A percentile compares a stretch with the other conserved stretches of the same genome.
Conservation (phyloP, 2,329 filamentous ascomycete genomes). For the Pseudogymnoascus sp. region DNA sequence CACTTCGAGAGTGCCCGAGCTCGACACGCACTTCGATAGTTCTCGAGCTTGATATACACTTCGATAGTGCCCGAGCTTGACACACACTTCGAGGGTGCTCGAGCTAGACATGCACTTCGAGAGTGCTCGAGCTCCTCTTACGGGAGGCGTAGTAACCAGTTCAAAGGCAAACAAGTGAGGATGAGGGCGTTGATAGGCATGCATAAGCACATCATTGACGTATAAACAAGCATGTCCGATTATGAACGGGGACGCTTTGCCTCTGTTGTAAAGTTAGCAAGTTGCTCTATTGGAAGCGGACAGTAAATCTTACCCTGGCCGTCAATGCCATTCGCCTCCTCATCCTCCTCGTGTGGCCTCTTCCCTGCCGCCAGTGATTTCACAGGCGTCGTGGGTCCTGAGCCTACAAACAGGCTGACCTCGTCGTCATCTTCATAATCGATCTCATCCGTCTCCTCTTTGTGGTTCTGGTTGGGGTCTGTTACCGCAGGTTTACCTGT, state of each 20-base stretch:
- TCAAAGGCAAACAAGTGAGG: neutral
- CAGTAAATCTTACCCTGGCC: conserved; percentile 20
- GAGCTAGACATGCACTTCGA: neutral
- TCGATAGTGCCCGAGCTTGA: neutral
- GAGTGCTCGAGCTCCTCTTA: neutral
- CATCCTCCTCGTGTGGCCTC: conserved; percentile 14
- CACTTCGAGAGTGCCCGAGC: neutral
- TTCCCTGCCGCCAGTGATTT: neutral
- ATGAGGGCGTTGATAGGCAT: neutral
- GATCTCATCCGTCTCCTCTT: conserved; percentile 29
- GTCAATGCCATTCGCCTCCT: conserved; percentile 24
- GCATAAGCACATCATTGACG: conserved; percentile 4
- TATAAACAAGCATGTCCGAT: conserved; percentile 11
- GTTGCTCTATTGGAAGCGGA: neutral
- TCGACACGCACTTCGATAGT: neutral
- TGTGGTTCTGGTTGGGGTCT: conserved; percentile 25
- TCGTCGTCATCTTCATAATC: conserved; percentile 28
- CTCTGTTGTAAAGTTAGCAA: conserved; percentile 23
- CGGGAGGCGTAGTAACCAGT: neutral
- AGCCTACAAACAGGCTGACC: conserved; percentile 21
- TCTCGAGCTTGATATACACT: too few species aligned
- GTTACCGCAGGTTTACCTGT: conserved; percentile 31
- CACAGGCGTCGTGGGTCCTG: conserved; percentile 11
- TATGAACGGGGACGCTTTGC: conserved; percentile 27
- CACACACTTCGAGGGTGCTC: neutral